A percentile compares a stretch with the other conserved stretches of the same genome.
Evolutionary conservation across 805 yeast species (phyloP).

Genomic region (Ogataea thermomethanolica): DNA sequence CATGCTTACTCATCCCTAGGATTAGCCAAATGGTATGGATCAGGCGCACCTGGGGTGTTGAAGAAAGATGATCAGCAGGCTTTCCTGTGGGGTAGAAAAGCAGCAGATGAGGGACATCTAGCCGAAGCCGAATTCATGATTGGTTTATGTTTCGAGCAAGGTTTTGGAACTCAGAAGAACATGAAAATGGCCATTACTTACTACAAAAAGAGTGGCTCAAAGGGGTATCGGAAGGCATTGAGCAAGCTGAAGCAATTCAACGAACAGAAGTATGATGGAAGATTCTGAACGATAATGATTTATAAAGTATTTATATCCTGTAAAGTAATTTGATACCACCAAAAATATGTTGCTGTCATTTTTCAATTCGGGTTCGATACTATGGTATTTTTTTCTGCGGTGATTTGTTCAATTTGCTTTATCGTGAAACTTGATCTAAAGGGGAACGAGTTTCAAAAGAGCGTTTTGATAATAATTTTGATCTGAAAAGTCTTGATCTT

Average conservation of each 20-base stretch:
- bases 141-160: slow-evolving; percentile 65
- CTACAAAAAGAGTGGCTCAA: slow-evolving; percentile 58
- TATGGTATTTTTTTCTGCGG: slow-evolving; percentile 7
- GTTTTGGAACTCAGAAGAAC: slow-evolving; percentile 51
- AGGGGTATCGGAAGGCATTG: slow-evolving; percentile 58
- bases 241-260: slow-evolving; percentile 31
- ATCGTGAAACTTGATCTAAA: slow-evolving; percentile 7
- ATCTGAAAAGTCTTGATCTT: not conserved
- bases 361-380: not conserved
- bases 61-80: slow-evolving; percentile 61
- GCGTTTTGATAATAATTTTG: not conserved
- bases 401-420: slow-evolving; percentile 15
- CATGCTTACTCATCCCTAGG: slow-evolving; percentile 70
- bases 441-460: slow-evolving; percentile 7
- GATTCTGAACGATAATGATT: slow-evolving; percentile 1
- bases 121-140: slow-evolving; percentile 65
- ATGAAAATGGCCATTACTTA: slow-evolving; percentile 43
- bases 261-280: not conserved
- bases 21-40: slow-evolving; percentile 71
- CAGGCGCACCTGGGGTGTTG: slow-evolving; percentile 58
- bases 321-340: not conserved
- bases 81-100: slow-evolving; percentile 59
- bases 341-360: slow-evolving; percentile 7
- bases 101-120: slow-evolving; percentile 54
- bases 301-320: not conserved